A percentile compares a stretch with the other conserved stretches of the same genome.
Conservation (phyloP, 1,139 yeast genomes). For the Debaryomycetaceae sp. region DNA sequence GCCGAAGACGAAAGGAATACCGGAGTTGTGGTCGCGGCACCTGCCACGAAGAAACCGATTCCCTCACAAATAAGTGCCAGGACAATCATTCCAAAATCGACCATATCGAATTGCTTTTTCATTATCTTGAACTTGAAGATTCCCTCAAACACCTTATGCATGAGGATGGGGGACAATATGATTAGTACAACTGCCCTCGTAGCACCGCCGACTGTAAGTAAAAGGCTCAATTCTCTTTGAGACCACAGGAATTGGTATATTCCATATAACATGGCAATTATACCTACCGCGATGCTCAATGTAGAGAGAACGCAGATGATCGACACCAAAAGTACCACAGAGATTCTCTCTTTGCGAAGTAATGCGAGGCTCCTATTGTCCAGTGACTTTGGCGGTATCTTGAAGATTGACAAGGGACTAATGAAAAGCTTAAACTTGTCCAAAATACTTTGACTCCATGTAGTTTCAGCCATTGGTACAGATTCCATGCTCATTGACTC, state of each 20-base stretch:
- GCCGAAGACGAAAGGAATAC: slow-evolving; percentile 19
- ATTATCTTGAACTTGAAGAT: slow-evolving; percentile 30
- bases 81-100: slow-evolving; percentile 44
- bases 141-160: slow-evolving; percentile 24
- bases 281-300: slow-evolving; percentile 37
- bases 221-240: slow-evolving; percentile 55
- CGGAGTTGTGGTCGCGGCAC: slow-evolving; percentile 14
- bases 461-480: not conserved
- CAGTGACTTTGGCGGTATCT: slow-evolving; percentile 7
- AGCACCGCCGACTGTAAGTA: slow-evolving; percentile 53
- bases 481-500: slow-evolving; percentile 16
- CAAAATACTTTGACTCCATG: not conserved
- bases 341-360: slow-evolving; percentile 18
- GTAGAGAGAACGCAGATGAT: slow-evolving; percentile 45
- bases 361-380: slow-evolving; percentile 5
- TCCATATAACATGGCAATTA: slow-evolving; percentile 53
- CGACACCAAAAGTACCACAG: slow-evolving; percentile 42
- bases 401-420: not conserved
- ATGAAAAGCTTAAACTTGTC: not conserved
- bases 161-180: slow-evolving; percentile 32
- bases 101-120: slow-evolving; percentile 44
- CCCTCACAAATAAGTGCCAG: slow-evolving; percentile 35
- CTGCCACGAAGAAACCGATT: slow-evolving; percentile 34
- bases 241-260: slow-evolving; percentile 59
- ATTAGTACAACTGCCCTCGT: slow-evolving; percentile 34